Conservation (phyloP, 305 asterid species). For the Rubia balearica region DNA sequence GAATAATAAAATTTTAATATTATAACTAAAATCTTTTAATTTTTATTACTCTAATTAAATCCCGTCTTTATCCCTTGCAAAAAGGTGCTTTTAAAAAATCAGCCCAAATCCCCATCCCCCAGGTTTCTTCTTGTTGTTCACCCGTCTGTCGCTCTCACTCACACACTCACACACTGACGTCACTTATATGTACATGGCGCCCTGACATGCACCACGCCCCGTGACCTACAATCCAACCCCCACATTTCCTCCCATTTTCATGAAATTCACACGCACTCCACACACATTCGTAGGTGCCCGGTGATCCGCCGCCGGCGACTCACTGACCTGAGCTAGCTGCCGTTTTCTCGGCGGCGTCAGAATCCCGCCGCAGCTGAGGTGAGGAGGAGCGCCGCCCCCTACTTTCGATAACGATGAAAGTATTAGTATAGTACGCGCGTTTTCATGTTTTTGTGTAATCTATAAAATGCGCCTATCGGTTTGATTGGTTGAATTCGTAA, state of each 20-base stretch:
- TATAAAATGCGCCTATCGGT: not conserved
- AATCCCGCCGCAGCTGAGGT: not conserved
- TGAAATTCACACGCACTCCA: not conserved
- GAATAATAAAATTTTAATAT: too few species aligned
- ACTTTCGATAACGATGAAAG: not conserved
- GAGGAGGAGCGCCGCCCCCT: not conserved
- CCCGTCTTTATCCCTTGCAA: too few species aligned
- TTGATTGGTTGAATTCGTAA: not conserved
- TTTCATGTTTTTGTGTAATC: not conserved
- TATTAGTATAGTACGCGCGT: not conserved
- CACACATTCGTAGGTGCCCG: not conserved
- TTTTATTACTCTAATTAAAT: too few species aligned
- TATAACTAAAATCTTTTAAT: too few species aligned
- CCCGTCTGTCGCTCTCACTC: constrained; percentile 1
- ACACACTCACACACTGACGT: not conserved
- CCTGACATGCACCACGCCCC: constrained; percentile 2
- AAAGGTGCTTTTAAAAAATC: not conserved
- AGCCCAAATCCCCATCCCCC: not conserved
- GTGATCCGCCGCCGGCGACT: not conserved
- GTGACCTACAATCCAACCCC: constrained; percentile 2
- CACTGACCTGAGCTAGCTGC: not conserved
- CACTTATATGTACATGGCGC: not conserved
- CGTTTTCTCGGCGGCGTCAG: not conserved
- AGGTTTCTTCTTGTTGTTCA: constrained; percentile 1
- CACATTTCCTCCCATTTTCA: not conserved